A percentile compares a stretch with the other conserved stretches of the same genome.
Conservation (phyloP, 2,329 filamentous ascomycete species). For the Lasiodiplodia hormozganensis region DNA sequence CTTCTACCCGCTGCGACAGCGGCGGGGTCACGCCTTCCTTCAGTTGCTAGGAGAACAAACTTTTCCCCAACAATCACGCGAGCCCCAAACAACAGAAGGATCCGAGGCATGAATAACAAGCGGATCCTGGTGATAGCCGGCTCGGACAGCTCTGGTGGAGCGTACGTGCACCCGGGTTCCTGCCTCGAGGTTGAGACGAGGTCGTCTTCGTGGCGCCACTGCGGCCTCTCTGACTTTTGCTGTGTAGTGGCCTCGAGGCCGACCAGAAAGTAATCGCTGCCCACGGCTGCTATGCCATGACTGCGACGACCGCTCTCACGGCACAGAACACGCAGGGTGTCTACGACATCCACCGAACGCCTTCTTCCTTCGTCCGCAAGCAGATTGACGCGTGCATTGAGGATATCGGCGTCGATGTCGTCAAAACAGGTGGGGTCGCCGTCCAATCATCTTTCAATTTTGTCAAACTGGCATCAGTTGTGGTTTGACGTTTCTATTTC, state of each 20-base stretch:
- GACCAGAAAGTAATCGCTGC: conserved; percentile 94
- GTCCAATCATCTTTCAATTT: background rate
- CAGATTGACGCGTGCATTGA: conserved; percentile 85
- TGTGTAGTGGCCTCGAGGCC: conserved; percentile 82
- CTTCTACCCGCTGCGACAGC: conserved; percentile 17
- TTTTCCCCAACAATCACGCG: conserved; percentile 19
- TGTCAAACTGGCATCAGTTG: conserved; percentile 13
- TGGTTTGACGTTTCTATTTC: conserved; percentile 16
- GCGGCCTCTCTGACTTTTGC: conserved; percentile 19
- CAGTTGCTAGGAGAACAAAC: conserved; percentile 5
- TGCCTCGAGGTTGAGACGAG: no score
- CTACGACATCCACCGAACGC: conserved; percentile 78
- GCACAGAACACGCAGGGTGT: conserved; percentile 93
- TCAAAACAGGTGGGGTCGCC: conserved; percentile 78
- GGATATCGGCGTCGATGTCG: conserved; percentile 86
- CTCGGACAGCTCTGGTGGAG: conserved; percentile 89
- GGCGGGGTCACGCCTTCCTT: conserved; percentile 18
- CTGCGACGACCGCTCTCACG: conserved; percentile 92
- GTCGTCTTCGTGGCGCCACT: conserved; percentile 11
- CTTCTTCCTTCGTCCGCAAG: conserved; percentile 78
- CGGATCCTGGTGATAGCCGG: conserved; percentile 83
- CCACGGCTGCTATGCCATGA: conserved; percentile 95
- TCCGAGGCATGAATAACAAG: conserved; percentile 41
- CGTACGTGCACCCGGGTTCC: conserved; percentile 61
- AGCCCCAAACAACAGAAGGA: conserved; percentile 4